Base-by-base conservation (phyloP, 1,284 basidiomycete genomes). In the Ceratobasidium sp. region DNA sequence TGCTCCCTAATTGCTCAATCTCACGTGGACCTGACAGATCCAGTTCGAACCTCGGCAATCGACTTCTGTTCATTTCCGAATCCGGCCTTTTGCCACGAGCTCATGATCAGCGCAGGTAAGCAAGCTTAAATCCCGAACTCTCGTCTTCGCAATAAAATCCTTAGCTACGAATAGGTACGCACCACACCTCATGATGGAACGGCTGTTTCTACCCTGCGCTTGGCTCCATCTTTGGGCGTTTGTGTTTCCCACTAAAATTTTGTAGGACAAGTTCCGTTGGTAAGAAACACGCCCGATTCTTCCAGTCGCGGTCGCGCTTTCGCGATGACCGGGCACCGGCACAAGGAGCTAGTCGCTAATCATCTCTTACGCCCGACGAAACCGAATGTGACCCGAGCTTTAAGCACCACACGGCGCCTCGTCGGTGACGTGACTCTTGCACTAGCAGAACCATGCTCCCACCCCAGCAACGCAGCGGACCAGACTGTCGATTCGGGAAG, bases 11-110 rank as follows among this genome's bases (percentile, higher is more conserved):
- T 57, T 56, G 56, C 57, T 56, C 56, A 13, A 40, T 17, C 59
- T 74, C 71, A 74, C 71, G 71, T 74, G 71, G 71, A 56, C 71
- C 44, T 56, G 50, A 68, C 65, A 48, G 65, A 52, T 64, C n/a
- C 46, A 68, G 42, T 33, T 23, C 28, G 12, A 65, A 64, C 38
- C 61, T 74, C 71, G 71, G 71, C 61, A 74, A 74, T 64, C 57
- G 26, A 48, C 71, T 74, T 74, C 59, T 54, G 57, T 33, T 23
- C 15, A 42, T 74, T 74, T 3, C 71, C 61, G 50, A 46, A 52
- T 74, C 44, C 48, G 48, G 61, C 44, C 3, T 23, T 15, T 5
- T 33, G 65, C 65, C 69, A 73, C 57, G 69, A 73, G 69, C 69
- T 40, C 71, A 65, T 54, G 71, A 62, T 62, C 70, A 62, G 17